Evolutionary conservation across 805 yeast genomes (phyloP), one percentile per base, ranked within the genome.

Genomic region (Saccharomycopsis guyanensis): DNA sequence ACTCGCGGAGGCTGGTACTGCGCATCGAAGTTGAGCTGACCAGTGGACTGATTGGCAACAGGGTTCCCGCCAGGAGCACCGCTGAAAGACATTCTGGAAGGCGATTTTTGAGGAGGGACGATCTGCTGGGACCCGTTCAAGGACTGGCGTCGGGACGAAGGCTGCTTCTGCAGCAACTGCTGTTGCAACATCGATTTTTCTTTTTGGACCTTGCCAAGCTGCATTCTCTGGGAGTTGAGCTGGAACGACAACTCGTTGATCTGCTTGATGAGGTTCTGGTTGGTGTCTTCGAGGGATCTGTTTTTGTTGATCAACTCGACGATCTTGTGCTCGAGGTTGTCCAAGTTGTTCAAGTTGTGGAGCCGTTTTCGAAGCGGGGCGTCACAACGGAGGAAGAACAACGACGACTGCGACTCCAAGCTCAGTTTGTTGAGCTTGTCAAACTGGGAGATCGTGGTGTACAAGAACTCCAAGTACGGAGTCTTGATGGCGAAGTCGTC

Each of bases 391-490:
- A 61, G 56, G 16, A 65, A 58, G 20, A 65, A 47, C 35, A 62
- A 65, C 46, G 57, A 63, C 38, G 59, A 49, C 39, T 61, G 64
- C 18, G 56, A 54, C n/a, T 58, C 63, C 32, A 34, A 34, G 18
- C 27, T 48, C 13, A 31, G 38, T 12, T 29, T 22, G 40, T 51
- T 44, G 13, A 74, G 64, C 49, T 68, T 71, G 46, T 68, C 71
- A 45, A 69, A 72, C 59, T 83, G 89, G 53, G 85, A 78, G 69
- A 83, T 67, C 45, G 80, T 73, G 2, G 95, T 87, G 60, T 86
- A 89, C 47, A 86, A 66, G 55, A 86, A 86, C 65, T 89, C 97
- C 60, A 89, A 69, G 60, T 89, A 89, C 2, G 97, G 96, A 0
- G 96, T 86, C 60, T 83, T 82, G 45, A 87, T 80, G 41, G 82